Base-by-base conservation (phyloP, 2,329 filamentous ascomycete genomes). In the Phaeosphaeriaceae sp. region DNA sequence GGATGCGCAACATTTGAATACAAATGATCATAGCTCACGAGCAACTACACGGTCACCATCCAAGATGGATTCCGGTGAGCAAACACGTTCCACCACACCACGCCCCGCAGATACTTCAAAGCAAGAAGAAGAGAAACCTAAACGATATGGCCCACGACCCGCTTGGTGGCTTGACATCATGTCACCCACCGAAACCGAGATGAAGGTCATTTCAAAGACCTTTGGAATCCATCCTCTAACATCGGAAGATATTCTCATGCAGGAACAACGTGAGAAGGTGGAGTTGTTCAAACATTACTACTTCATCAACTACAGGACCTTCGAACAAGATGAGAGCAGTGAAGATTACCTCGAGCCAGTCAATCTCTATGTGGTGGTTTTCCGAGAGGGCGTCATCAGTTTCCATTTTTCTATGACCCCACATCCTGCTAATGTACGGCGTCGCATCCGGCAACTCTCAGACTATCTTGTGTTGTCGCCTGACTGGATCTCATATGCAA, bases 381-480 rank as follows among this genome's bases (percentile, higher is more conserved):
- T 99, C 79, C 86, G 92, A 11, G 92, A 97, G 71, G 94, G 94
- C 18, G 89, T 99, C 7, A 83, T 99, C 55, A 96, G 89, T 60
- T 99, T 99, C 77, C 94, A 99, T 73, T 97, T 96, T 75, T 92
- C 89, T n/a, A 87, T 93, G 75, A 96, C 90, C 6, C 94, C 94
- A 8, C 94, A 99, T 73, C 90, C 93, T 2, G 93, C 94, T 67
- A 99, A 99, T 62, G 94, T 99, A 18, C 90, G 94, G 17, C 86
- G 94, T 37, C 87, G 94, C 28, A 93, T 99, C 66, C 89, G 94
- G 9, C 94, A 99, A 72, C 77, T 99, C 38, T 90, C 90, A 58
- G 94, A 99, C 73, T 99, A 96, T 72, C 83, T 97, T 63, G 90
- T 96, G 35, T 80, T 97, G 11, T 93, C 89, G 38, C 90, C 93